Base-by-base conservation (phyloP, 1,139 yeast genomes). In the Debaryomyces sp. region DNA sequence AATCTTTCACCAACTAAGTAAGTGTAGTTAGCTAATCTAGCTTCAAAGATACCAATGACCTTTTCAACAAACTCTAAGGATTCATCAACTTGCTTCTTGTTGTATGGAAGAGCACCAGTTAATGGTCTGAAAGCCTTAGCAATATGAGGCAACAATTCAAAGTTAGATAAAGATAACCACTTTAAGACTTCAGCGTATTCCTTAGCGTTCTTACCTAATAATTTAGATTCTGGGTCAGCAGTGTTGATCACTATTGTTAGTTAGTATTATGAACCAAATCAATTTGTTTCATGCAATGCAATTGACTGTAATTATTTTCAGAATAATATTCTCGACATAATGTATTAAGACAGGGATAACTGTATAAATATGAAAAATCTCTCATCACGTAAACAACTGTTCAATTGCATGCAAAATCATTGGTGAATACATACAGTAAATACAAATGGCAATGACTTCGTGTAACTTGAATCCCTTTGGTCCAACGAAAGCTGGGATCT, bases 321-420 rank as follows among this genome's bases (percentile, higher is more conserved):
- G 84, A 76, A 55, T 68, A 57, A 68, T 61, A 63, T 70, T 78
- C 86, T 86, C 92, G 89, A 85, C 92, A 86, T 81, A 67, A 65
- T 81, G 60, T 79, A 69, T 87, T 87, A 85, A 87, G 94, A 86
- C 94, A 87, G 94, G 94, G 94, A 87, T 87, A 87, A 87, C 92
- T 86, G 90, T 84, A 67, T 75, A 73, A 77, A 68, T 62, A 62
- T 62, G 71, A 71, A 70, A 72, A 60, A 57, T 63, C 62, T 75
- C 74, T 82, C 87, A 83, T 85, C 90, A 84, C 69, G 62, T 63
- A 41, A 51, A 27, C 45, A 30, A 30, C 22, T 10, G 10, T 15
- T 30, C 38, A 37, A 36, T 26, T 35, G 45, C 43, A 24, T 9
- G 9, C 38, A 35, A 12, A 7, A 10, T 8, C 32, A 23, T n/a